phyloP scores from a whole-genome alignment of 805 yeast species.

The Pichia exigua region DNA sequence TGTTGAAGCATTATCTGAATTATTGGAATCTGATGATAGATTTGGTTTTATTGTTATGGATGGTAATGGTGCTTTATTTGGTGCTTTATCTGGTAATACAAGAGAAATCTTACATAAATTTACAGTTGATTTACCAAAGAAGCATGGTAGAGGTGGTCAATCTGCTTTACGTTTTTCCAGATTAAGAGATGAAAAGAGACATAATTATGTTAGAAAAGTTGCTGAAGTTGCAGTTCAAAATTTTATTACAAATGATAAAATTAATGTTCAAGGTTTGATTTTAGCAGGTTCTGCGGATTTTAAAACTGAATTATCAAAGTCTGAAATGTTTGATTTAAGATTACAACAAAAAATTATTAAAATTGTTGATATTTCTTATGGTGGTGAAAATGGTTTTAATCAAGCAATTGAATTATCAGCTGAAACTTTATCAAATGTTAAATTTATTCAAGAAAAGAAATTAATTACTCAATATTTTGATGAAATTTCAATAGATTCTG shows the following conservation, averaged over 20 bases:
- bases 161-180: slow-evolving; percentile 99
- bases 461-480: slow-evolving; percentile 87
- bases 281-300: slow-evolving; percentile 99
- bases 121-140: slow-evolving; percentile 95
- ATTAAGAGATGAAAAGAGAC: slow-evolving; percentile 98
- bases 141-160: slow-evolving; percentile 99
- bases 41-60: slow-evolving; percentile 99
- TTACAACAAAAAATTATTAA: slow-evolving; percentile 80
- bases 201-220: slow-evolving; percentile 94
- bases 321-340: slow-evolving; percentile 90
- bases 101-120: slow-evolving; percentile 94
- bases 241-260: slow-evolving; percentile 91
- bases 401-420: slow-evolving; percentile 98
- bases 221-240: slow-evolving; percentile 98
- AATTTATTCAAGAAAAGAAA: slow-evolving; percentile 97
- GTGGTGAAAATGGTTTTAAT: slow-evolving; percentile 99
- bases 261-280: slow-evolving; percentile 87
- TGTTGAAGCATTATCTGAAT: slow-evolving; percentile 91
- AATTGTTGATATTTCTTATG: slow-evolving; percentile 94
- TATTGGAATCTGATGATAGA: slow-evolving; percentile 89
- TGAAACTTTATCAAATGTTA: slow-evolving; percentile 93
- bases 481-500: slow-evolving; percentile 95
- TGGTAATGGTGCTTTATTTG: slow-evolving; percentile 97
- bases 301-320: slow-evolving; percentile 86
- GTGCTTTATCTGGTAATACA: slow-evolving; percentile 92